phyloP scores from a whole-genome alignment of 345 rosid genomes.

The Syzygium grande region DNA sequence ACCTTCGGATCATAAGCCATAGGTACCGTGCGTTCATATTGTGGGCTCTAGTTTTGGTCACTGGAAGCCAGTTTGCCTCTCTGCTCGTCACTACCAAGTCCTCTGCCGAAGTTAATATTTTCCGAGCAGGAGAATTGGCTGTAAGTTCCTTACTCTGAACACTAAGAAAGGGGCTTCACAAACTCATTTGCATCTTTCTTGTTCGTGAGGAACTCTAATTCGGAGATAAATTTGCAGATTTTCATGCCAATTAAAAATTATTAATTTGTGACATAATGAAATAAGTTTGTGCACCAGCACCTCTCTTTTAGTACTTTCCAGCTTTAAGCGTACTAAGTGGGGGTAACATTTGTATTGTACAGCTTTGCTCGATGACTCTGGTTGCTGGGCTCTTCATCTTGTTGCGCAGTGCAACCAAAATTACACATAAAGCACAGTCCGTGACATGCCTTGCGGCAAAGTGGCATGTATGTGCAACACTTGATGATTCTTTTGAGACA shows the following conservation, averaged over 20 bases:
- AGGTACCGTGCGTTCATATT: constrained; percentile 61
- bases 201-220: background rate
- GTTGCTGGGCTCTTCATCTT: constrained; percentile 55
- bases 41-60: constrained; percentile 55
- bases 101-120: constrained; percentile 39
- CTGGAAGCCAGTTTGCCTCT: constrained; percentile 80
- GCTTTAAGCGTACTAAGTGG: background rate
- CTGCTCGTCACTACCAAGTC: constrained; percentile 73
- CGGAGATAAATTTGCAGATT: background rate
- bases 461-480: constrained; percentile 88
- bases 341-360: constrained; percentile 2
- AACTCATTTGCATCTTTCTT: background rate
- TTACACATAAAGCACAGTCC: constrained; percentile 89
- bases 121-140: constrained; percentile 81
- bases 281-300: background rate
- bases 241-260: background rate
- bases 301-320: background rate
- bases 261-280: background rate
- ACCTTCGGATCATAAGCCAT: constrained; percentile 86
- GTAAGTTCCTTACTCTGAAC: constrained; percentile 23
- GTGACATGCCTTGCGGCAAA: constrained; percentile 86
- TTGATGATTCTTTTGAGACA: constrained; percentile 56
- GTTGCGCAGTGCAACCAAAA: constrained; percentile 77
- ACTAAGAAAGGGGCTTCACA: background rate
- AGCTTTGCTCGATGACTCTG: constrained; percentile 78